Conservation (phyloP, 768 basidiomycete species). For the Glaciozyma martinii region DNA sequence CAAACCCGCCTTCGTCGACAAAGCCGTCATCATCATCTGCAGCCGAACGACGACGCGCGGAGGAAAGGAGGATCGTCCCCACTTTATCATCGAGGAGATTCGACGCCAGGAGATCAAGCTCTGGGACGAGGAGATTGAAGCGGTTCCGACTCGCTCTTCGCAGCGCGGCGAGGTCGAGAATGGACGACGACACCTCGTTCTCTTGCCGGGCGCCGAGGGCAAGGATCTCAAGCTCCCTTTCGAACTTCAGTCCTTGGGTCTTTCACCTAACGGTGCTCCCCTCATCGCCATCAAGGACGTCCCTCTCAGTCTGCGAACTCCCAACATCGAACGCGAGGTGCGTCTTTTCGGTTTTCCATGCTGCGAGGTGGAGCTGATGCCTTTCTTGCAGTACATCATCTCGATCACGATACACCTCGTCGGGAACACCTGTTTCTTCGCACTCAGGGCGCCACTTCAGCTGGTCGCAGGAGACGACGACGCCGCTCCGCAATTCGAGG, state of each 20-base stretch:
- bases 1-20: background rate
- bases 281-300: background rate
- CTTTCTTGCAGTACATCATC: background rate
- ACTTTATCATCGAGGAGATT: background rate
- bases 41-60: background rate
- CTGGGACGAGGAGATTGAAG: background rate
- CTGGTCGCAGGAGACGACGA: background rate
- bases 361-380: background rate
- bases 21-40: background rate
- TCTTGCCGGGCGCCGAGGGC: background rate
- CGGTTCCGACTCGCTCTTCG: background rate
- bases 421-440: background rate
- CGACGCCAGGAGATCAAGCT: conserved; percentile 3
- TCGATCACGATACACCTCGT: background rate
- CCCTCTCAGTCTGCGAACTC: background rate
- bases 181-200: background rate
- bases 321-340: background rate
- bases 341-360: background rate
- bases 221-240: background rate
- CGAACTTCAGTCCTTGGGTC: background rate
- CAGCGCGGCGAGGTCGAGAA: background rate
- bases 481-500: background rate
- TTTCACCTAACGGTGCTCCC: background rate
- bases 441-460: background rate
- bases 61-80: background rate